Evolutionary conservation across 129 eudicot genomes (phyloP).

Genomic region (Tagetes patula): DNA sequence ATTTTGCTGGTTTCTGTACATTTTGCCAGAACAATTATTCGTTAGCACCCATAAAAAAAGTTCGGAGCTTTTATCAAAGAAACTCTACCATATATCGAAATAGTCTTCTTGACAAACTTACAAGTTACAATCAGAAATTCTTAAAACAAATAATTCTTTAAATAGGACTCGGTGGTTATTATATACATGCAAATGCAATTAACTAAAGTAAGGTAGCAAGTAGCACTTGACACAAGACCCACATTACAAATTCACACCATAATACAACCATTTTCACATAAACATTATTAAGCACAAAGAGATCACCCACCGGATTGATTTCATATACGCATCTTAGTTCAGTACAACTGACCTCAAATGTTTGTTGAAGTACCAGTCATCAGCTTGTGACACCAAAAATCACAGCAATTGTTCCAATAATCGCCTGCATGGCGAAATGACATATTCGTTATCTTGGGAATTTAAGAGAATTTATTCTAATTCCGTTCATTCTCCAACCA

Average conservation of each 20-base stretch:
- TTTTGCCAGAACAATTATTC: not conserved
- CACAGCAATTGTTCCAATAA: constrained; percentile 61
- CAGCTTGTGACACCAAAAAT: constrained; percentile 50
- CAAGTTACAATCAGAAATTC: constrained; percentile 11
- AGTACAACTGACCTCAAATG: constrained; percentile 30
- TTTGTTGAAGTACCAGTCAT: constrained; percentile 3
- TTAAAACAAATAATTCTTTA: constrained; percentile 3
- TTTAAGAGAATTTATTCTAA: not conserved
- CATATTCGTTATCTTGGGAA: constrained; percentile 7
- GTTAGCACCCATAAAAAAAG: not conserved
- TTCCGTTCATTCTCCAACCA: not conserved
- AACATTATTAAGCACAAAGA: not conserved
- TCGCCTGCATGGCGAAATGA: constrained; percentile 49
- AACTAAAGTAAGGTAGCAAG: not conserved
- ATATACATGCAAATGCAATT: constrained; percentile 25
- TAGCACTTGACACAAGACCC: constrained; percentile 12
- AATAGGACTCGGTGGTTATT: constrained; percentile 1
- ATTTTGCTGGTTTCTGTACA: not conserved
- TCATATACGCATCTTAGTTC: constrained; percentile 11
- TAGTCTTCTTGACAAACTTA: constrained; percentile 7
- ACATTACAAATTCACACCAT: constrained; percentile 33
- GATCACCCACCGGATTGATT: constrained; percentile 3
- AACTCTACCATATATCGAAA: not conserved
- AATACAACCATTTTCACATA: not conserved
- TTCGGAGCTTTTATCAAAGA: not conserved